Percentiles rank a stretch among this genome's conserved stretches.
Evolutionary conservation across 1,139 yeast species (phyloP).

Genomic region (Groenewaldozyma sp.): DNA sequence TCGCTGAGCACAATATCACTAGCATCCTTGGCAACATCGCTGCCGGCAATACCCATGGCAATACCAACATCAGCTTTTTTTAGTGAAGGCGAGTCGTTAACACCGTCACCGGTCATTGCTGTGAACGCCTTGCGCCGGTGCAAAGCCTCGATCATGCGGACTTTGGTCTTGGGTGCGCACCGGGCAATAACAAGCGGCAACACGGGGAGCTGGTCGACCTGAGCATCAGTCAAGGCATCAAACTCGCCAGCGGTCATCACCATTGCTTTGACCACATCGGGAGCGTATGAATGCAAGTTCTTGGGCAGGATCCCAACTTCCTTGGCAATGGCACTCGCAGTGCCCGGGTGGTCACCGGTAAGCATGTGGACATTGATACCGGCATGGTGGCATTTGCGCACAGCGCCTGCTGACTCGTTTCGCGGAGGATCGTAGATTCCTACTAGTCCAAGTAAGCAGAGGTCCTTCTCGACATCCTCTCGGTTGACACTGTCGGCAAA

Average conservation of each 20-base stretch:
- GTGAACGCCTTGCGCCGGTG: constrained; percentile 62
- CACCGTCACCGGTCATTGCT: constrained; percentile 89
- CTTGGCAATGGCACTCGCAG: constrained; percentile 74
- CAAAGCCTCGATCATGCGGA: constrained; percentile 72
- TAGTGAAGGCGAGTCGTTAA: constrained; percentile 73
- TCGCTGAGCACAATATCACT: constrained; percentile 65
- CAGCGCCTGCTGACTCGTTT: constrained; percentile 59
- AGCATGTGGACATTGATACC: constrained; percentile 80
- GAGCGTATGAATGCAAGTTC: constrained; percentile 53
- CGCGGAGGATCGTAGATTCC: constrained; percentile 85
- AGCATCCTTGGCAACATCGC: constrained; percentile 77
- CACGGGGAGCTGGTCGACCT: constrained; percentile 60
- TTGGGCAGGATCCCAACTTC: constrained; percentile 79
- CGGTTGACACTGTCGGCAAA: constrained; percentile 2
- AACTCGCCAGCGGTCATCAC: constrained; percentile 71
- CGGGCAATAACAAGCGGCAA: constrained; percentile 75
- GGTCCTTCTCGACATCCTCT: constrained; percentile 39
- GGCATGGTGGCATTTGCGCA: constrained; percentile 59
- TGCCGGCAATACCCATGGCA: constrained; percentile 76
- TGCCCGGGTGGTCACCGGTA: constrained; percentile 79
- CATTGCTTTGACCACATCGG: constrained; percentile 55
- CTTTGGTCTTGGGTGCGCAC: constrained; percentile 81
- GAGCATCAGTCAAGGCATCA: constrained; percentile 51
- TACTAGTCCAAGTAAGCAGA: constrained; percentile 58
- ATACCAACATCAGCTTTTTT: constrained; percentile 78